These are phyloP conservation scores for Canavalia gladiata DNA, from an alignment of 306 rosid genomes.

Conservation along the genomic window DNA sequence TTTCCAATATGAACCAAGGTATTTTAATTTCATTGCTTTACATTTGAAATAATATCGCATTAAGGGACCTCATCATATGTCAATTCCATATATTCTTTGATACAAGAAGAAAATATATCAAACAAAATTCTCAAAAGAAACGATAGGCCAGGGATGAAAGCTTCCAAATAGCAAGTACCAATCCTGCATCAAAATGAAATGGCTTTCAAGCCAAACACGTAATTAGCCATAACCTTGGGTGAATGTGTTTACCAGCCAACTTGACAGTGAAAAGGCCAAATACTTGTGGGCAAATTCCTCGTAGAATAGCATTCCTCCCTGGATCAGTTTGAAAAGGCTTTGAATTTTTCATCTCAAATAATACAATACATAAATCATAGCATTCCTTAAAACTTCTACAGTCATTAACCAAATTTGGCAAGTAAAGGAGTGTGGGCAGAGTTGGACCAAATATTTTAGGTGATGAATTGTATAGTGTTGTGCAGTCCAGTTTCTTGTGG, in stretches of 20 bases:
- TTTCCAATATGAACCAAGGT: not conserved
- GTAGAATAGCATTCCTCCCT: constrained; percentile 97
- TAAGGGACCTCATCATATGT: constrained; percentile 21
- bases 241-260: constrained; percentile 78
- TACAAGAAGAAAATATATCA: constrained; percentile 36
- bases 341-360: constrained; percentile 38
- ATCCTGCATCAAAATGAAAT: constrained; percentile 21
- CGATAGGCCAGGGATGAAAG: not conserved
- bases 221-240: constrained; percentile 33
- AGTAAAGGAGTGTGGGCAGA: not conserved
- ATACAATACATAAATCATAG: constrained; percentile 47
- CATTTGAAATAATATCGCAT: constrained; percentile 6
- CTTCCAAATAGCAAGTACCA: constrained; percentile 2
- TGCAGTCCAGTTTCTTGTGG: constrained; percentile 32
- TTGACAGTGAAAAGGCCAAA: constrained; percentile 95
- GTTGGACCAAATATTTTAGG: constrained; percentile 26
- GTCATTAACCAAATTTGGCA: constrained; percentile 18
- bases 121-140: constrained; percentile 42
- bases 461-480: constrained; percentile 1
- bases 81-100: constrained; percentile 32
- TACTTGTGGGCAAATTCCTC: constrained; percentile 92
- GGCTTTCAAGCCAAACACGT: constrained; percentile 24
- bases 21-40: constrained; percentile 15
- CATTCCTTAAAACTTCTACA: constrained; percentile 33
- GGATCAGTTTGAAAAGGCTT: constrained; percentile 51